Evolutionary conservation across 2,329 filamentous ascomycete genomes (phyloP), one percentile per base, ranked within the genome.

Genomic region (Penicillium sp.): DNA sequence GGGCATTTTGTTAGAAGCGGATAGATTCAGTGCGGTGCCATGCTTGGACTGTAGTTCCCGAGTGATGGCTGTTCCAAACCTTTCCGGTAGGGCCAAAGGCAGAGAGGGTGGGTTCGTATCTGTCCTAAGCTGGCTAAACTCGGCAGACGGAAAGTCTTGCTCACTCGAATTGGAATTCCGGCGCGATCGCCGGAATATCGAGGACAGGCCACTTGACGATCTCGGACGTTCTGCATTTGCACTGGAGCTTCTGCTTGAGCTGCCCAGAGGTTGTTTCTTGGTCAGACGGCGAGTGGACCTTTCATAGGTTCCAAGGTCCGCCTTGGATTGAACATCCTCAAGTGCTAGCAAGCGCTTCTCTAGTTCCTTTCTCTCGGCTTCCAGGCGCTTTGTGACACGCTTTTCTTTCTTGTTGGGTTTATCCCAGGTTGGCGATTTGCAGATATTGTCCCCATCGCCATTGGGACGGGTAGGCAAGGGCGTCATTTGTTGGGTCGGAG

Each of bases 261-360:
- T 70, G 20, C 57, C 59, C 4, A 69, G 43, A 1, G 71, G 70
- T 42, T 72, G 69, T 55, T 72, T 74, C 55, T 74, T 74, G 16
- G 66, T 69, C 16, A 74, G 61, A 32, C 72, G 71, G 2, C 69
- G 70, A 32, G 69, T 58, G 16, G 61, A 60, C 39, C 65, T 63
- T 43, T 65, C 68, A 42, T 56, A 20, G 45, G 44, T 44, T 57
- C 61, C 52, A 50, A 56, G 29, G 45, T 61, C 42, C 44, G 51
- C 51, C 63, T 62, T 45, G 46, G 61, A 24, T 35, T 66, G 64
- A 18, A 57, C 53, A 32, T 62, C 61, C 44, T 66, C 64, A 3
- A 66, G 57, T 10, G 60, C 42, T 18, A 56, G 56, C 26, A 65
- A 55, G 9, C 64, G 61, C 37, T 70, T 62, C 57, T 72, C 70